Conservation (phyloP, 2,329 filamentous ascomycete species). For the Mycocentrospora acerina region DNA sequence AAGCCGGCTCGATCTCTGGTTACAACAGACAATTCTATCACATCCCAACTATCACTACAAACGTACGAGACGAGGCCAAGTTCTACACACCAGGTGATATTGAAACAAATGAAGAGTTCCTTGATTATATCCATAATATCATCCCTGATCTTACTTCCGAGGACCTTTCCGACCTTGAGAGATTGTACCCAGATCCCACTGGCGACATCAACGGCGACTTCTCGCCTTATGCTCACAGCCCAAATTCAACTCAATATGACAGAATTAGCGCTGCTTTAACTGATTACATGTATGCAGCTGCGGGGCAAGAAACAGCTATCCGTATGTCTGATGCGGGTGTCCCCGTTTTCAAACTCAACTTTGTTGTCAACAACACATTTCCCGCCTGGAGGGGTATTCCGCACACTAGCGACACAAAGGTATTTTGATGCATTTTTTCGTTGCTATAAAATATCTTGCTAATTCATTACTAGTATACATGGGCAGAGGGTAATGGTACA, state of each 20-base stretch:
- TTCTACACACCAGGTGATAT: conserved; percentile 28
- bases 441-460: too few relatives aligned
- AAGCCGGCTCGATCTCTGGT: conserved; percentile 42
- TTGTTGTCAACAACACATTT: conserved; percentile 24
- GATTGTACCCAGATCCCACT: conserved; percentile 27
- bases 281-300: conserved; percentile 51
- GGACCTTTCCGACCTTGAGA: conserved; percentile 22
- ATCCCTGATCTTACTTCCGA: conserved; percentile 17
- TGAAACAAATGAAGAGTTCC: conserved; percentile 35
- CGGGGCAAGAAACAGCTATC: conserved; percentile 49
- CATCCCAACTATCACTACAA: conserved; percentile 28
- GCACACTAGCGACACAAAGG: conserved; percentile 34
- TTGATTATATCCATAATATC: conserved; percentile 29
- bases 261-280: conserved; percentile 45
- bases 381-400: conserved; percentile 23
- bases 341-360: conserved; percentile 28
- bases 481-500: conserved; percentile 53
- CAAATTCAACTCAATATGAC: conserved; percentile 49
- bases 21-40: conserved; percentile 25
- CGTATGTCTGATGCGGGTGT: conserved; percentile 37
- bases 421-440: too few relatives aligned
- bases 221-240: conserved; percentile 42
- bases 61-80: conserved; percentile 38
- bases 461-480: too few relatives aligned
- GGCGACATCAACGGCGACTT: conserved; percentile 12